phyloP scores from a whole-genome alignment of 345 rosid genomes.

The Eucalyptus victrix region DNA sequence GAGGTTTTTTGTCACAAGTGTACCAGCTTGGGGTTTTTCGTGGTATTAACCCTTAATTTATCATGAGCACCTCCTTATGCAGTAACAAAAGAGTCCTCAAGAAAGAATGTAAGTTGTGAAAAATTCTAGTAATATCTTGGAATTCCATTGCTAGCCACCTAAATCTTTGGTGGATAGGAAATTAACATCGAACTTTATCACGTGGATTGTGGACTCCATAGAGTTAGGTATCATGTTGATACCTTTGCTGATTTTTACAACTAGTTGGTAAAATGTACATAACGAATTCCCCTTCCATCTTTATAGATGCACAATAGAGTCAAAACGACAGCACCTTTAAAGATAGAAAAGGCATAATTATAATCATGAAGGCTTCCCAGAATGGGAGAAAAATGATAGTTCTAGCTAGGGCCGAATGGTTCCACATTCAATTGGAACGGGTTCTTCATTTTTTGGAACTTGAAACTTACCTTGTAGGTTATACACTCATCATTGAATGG shows the following conservation, averaged over 20 bases:
- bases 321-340: background rate
- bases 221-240: background rate
- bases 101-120: background rate
- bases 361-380: background rate
- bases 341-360: background rate
- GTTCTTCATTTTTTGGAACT: too few relatives aligned
- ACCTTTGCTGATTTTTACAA: background rate
- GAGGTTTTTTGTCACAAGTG: too few relatives aligned
- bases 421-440: too few relatives aligned
- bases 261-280: background rate
- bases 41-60: background rate
- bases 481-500: too few relatives aligned
- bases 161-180: background rate
- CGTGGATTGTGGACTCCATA: background rate
- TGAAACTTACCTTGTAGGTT: too few relatives aligned
- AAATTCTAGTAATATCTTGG: background rate
- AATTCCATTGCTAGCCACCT: background rate
- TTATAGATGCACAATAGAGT: background rate
- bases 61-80: background rate
- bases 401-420: background rate
- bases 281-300: background rate
- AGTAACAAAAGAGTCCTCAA: background rate
- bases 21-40: rapidly evolving
- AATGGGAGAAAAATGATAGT: background rate
- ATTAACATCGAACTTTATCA: background rate